Evolutionary conservation across 495 filamentous ascomycete species (phyloP).

Genomic region (Penicillium odoratum): DNA sequence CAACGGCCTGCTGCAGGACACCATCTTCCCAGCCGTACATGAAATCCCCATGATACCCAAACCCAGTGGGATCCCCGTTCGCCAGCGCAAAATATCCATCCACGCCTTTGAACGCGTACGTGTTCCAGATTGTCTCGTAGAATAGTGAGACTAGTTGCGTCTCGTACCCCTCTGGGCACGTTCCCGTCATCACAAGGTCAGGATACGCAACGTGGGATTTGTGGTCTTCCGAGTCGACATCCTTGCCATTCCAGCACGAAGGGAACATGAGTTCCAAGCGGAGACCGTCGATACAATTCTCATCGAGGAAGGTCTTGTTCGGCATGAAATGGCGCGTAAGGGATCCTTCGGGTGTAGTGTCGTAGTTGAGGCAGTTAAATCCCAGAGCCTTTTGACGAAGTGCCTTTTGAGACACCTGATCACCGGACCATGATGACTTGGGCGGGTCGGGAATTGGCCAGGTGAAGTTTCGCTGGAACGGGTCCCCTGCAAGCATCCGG

Average conservation of each 20-base stretch:
- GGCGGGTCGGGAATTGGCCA: constrained; percentile 69
- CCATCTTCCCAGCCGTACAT: constrained; percentile 73
- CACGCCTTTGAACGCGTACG: constrained; percentile 63
- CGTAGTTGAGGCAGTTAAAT: constrained; percentile 90
- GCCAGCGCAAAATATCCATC: constrained; percentile 76
- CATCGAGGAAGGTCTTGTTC: constrained; percentile 73
- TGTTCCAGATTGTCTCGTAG: constrained; percentile 87
- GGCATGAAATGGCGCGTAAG: constrained; percentile 81
- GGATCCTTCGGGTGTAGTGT: constrained; percentile 57
- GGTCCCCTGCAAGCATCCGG: constrained; percentile 83
- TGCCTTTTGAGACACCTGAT: constrained; percentile 60
- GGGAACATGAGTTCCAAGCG: constrained; percentile 87
- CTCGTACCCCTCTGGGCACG: constrained; percentile 73
- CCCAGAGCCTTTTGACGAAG: constrained; percentile 81
- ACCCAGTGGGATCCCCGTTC: constrained; percentile 81
- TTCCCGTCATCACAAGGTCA: constrained; percentile 67
- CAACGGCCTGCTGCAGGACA: constrained; percentile 42
- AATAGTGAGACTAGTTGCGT: constrained; percentile 71
- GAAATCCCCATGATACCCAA: constrained; percentile 84
- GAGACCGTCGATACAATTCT: constrained; percentile 72
- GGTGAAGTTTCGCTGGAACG: constrained; percentile 65
- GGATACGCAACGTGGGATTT: constrained; percentile 78
- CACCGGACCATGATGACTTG: constrained; percentile 65
- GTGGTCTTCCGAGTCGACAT: constrained; percentile 61
- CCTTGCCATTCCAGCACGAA: constrained; percentile 84